phyloP scores from a whole-genome alignment of 2,329 filamentous ascomycete genomes.

The Alternaria arborescens region DNA sequence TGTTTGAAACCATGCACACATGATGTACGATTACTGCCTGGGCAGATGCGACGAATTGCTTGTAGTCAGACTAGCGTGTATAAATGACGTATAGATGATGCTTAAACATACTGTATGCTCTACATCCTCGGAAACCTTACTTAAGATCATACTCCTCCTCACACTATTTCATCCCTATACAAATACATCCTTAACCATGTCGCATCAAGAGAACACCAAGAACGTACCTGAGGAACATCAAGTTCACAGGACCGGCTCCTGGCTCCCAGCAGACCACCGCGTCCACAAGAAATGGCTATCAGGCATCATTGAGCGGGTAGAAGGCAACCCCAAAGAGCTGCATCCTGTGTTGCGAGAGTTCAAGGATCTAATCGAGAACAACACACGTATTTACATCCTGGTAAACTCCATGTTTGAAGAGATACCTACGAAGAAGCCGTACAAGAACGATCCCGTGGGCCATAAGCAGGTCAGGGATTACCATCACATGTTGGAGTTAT shows the following conservation, averaged over 20 bases:
- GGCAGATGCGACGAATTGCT: background rate
- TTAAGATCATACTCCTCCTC: background rate
- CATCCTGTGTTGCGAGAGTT: constrained; percentile 71
- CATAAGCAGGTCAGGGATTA: constrained; percentile 71
- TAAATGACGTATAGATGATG: constrained; percentile 12
- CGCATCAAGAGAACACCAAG: constrained; percentile 23
- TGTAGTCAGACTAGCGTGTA: background rate
- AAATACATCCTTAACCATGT: background rate
- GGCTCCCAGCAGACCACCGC: constrained; percentile 71
- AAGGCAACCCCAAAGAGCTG: constrained; percentile 60
- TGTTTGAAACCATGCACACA: background rate
- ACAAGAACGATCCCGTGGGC: constrained; percentile 69
- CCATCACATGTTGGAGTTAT: constrained; percentile 69
- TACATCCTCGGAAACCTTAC: background rate
- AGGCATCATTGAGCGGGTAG: constrained; percentile 64
- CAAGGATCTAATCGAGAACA: constrained; percentile 70
- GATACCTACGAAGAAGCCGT: constrained; percentile 68
- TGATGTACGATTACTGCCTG: background rate
- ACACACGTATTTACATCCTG: constrained; percentile 71
- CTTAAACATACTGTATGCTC: background rate
- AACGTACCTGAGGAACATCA: constrained; percentile 29
- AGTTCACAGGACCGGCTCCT: constrained; percentile 46
- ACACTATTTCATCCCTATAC: background rate
- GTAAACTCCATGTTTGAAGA: constrained; percentile 74
- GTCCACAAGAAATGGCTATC: constrained; percentile 71